phyloP scores from a whole-genome alignment of 805 yeast species.

The Schizosaccharomyces cryophilus region DNA sequence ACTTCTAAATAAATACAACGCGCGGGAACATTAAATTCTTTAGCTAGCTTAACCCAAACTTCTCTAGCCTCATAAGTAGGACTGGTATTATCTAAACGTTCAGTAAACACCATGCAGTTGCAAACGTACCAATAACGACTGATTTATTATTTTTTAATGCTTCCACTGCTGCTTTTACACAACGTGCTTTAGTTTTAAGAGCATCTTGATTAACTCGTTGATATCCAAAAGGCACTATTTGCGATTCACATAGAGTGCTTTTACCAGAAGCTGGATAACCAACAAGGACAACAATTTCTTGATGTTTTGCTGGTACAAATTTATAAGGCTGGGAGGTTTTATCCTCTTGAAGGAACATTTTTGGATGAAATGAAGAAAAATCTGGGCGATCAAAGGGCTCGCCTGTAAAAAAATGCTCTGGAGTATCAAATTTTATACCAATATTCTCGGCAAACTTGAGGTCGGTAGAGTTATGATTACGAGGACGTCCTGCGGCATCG shows the following conservation, averaged over 20 bases:
- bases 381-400: neutral
- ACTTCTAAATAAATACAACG: neutral
- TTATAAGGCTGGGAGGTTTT: neutral
- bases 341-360: neutral
- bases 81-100: neutral
- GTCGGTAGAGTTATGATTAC: constrained; percentile 68
- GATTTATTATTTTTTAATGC: neutral
- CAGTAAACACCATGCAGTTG: neutral
- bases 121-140: neutral
- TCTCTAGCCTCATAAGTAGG: neutral
- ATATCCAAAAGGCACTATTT: neutral
- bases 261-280: constrained; percentile 1
- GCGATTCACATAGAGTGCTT: neutral
- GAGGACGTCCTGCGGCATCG: constrained; percentile 75
- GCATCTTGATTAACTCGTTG: constrained; percentile 1
- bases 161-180: neutral
- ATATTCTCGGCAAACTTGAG: constrained; percentile 35
- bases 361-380: neutral
- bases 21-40: neutral
- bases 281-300: constrained; percentile 1
- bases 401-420: constrained; percentile 37
- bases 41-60: neutral
- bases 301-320: neutral
- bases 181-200: neutral
- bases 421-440: constrained; percentile 33